Conservation (phyloP, 495 filamentous ascomycete species). For the Penicillium verhagenii region DNA sequence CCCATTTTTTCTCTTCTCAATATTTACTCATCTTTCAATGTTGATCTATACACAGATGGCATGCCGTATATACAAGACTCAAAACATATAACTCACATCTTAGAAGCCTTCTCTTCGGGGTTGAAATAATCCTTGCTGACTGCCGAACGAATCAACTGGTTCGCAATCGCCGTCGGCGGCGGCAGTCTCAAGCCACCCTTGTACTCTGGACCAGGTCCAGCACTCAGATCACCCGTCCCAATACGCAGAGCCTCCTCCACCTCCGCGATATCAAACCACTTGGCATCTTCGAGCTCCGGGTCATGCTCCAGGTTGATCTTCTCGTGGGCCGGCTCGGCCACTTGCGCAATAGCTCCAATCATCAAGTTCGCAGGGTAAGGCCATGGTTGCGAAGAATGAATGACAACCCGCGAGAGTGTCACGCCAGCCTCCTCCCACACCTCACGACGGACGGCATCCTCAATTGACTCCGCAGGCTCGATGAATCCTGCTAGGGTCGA, state of each 20-base stretch:
- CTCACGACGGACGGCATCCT: slow-evolving; percentile 92
- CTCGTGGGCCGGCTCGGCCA: slow-evolving; percentile 73
- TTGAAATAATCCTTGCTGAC: slow-evolving; percentile 48
- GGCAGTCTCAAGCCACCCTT: slow-evolving; percentile 70
- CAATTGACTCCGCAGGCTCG: slow-evolving; percentile 90
- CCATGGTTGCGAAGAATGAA: slow-evolving; percentile 93
- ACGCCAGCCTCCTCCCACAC: slow-evolving; percentile 96
- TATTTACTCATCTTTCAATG: not conserved
- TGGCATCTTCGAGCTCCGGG: slow-evolving; percentile 84
- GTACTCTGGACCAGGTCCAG: slow-evolving; percentile 61
- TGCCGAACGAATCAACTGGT: slow-evolving; percentile 61
- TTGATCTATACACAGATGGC: not conserved
- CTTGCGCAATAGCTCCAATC: slow-evolving; percentile 89
- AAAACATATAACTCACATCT: slow-evolving; percentile 25
- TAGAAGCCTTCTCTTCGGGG: slow-evolving; percentile 30
- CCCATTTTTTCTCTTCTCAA: not conserved
- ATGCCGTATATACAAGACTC: slow-evolving; percentile 4
- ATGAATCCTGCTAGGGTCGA: slow-evolving; percentile 90
- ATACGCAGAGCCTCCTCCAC: slow-evolving; percentile 59
- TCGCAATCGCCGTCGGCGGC: slow-evolving; percentile 75
- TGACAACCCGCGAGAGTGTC: slow-evolving; percentile 76
- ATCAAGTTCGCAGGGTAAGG: slow-evolving; percentile 88
- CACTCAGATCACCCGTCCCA: slow-evolving; percentile 66
- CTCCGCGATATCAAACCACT: slow-evolving; percentile 69
- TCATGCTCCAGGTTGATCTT: slow-evolving; percentile 80